These are phyloP conservation scores for Cordyceps javanica DNA, from an alignment of 2,329 filamentous ascomycete species.

Conservation along the genomic window DNA sequence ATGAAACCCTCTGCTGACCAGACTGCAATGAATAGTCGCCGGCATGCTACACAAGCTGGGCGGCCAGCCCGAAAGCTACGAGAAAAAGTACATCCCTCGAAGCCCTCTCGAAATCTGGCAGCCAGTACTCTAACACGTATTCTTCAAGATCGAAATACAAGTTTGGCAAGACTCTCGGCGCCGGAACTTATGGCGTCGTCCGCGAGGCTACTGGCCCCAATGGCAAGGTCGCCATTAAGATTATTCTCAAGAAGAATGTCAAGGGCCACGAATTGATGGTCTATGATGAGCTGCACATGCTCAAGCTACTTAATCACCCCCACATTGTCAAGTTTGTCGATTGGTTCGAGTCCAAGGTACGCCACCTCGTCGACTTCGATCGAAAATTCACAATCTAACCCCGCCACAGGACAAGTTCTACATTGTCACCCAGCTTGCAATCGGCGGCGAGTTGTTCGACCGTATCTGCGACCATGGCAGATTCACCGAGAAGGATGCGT, in stretches of 20 bases:
- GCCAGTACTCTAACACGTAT: neutral
- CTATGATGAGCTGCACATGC: slow-evolving; percentile 90
- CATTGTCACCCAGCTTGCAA: slow-evolving; percentile 94
- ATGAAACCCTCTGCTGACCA: neutral
- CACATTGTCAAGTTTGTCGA: slow-evolving; percentile 97
- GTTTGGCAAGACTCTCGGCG: slow-evolving; percentile 89
- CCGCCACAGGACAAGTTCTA: slow-evolving; percentile 88
- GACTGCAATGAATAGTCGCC: slow-evolving; percentile 51
- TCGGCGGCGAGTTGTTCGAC: slow-evolving; percentile 93
- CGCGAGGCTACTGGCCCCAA: slow-evolving; percentile 81
- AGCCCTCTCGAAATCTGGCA: neutral
- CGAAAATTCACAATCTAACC: neutral
- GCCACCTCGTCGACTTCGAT: slow-evolving; percentile 22
- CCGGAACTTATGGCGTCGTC: slow-evolving; percentile 97
- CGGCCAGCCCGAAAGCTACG: slow-evolving; percentile 95
- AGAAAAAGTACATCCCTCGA: slow-evolving; percentile 69
- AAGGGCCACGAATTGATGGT: slow-evolving; percentile 99
- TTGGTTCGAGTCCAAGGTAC: slow-evolving; percentile 96
- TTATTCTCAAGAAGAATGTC: slow-evolving; percentile 99
- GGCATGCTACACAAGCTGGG: slow-evolving; percentile 94
- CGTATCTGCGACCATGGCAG: slow-evolving; percentile 96
- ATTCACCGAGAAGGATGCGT: slow-evolving; percentile 97
- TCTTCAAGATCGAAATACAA: slow-evolving; percentile 68
- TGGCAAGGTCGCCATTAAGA: slow-evolving; percentile 92
- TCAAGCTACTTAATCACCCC: slow-evolving; percentile 83